Evolutionary conservation across 2,329 filamentous ascomycete species (phyloP), one percentile per base, ranked within the genome.

Genomic region (Neoscytalidium dimidiatum): DNA sequence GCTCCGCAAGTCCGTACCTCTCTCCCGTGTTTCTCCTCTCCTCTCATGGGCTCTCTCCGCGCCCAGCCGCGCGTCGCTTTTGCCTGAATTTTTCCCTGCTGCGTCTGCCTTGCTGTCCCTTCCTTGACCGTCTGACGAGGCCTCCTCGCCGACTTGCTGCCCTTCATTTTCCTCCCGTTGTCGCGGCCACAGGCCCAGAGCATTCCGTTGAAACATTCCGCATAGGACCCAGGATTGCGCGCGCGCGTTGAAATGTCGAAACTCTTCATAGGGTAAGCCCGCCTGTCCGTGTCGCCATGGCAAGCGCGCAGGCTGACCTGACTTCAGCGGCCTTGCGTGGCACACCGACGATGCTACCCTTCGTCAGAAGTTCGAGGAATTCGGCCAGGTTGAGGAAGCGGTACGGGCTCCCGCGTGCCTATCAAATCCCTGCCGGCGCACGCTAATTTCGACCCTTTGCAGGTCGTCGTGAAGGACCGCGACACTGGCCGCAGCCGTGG

Each of bases 381-480:
- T 92, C 76, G 94, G 94, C 67, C 83, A 84, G 46, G 91, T 99
- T 71, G 93, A 97, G 78, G 94, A 99, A 88, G 95, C 95, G 73
- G 95, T 98, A 87, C 80, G 92, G 90, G 53, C 52, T 52, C 49
- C 23, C n/a, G n/a, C 43, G 4, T 33, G 61, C 29, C 21, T 19
- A 7, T 4, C 28, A 19, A 35, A 33, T 51, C 3, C 46, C 56
- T 17, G 5, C 19, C n/a, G 11, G 26, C 62, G 31, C 38, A 46
- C 13, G 19, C 66, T 52, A 51, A 38, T 52, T 9, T 23, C n/a
- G 33, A 14, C 61, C 62, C 43, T 5, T 51, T 41, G 56, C 74
- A 98, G 94, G 92, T 97, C 68, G 94, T 99, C 71, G 94, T 98
- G 74, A 98, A 97, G 83, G 94, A 99, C 80, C 92, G 94, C 74